A percentile compares a stretch with the other conserved stretches of the same genome.
Conservation (phyloP, 2,329 filamentous ascomycete species). For the Xylaria sp. region DNA sequence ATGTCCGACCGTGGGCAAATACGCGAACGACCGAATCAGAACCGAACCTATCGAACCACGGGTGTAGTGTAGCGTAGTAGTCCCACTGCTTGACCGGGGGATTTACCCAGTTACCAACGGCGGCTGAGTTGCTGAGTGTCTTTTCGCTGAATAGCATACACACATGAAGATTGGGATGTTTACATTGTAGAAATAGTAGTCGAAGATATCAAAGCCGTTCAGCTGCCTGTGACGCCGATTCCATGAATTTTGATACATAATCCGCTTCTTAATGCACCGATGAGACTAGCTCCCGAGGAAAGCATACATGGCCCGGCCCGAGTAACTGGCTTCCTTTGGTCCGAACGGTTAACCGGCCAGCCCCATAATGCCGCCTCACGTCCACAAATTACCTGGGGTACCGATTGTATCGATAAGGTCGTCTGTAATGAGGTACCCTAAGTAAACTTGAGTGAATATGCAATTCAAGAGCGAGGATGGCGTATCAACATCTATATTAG, state of each 20-base stretch:
- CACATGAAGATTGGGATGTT: background rate
- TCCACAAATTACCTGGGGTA: background rate
- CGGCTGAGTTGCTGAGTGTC: conserved; percentile 1
- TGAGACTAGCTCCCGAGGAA: conserved; percentile 10
- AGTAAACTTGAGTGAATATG: background rate
- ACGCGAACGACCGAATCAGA: conserved; percentile 27
- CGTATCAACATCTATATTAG: background rate
- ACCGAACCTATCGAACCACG: conserved; percentile 26
- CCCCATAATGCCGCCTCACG: conserved; percentile 15
- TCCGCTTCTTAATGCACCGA: conserved; percentile 13
- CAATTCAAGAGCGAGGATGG: background rate
- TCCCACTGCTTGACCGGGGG: conserved; percentile 20
- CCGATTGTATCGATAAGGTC: background rate
- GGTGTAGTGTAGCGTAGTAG: conserved; percentile 12
- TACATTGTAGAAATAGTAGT: background rate
- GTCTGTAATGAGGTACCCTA: no score
- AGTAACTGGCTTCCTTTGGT: conserved; percentile 30
- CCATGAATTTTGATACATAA: background rate
- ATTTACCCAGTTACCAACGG: conserved; percentile 22
- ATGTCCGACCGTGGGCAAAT: conserved; percentile 15
- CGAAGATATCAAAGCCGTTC: background rate
- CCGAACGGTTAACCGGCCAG: conserved; percentile 31
- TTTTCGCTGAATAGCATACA: background rate
- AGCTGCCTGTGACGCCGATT: background rate
- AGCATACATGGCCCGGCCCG: conserved; percentile 12